Percentiles rank a stretch among this genome's conserved stretches.
Evolutionary conservation across 441 rosid genomes (phyloP).

Genomic region (Corymbia calophylla): DNA sequence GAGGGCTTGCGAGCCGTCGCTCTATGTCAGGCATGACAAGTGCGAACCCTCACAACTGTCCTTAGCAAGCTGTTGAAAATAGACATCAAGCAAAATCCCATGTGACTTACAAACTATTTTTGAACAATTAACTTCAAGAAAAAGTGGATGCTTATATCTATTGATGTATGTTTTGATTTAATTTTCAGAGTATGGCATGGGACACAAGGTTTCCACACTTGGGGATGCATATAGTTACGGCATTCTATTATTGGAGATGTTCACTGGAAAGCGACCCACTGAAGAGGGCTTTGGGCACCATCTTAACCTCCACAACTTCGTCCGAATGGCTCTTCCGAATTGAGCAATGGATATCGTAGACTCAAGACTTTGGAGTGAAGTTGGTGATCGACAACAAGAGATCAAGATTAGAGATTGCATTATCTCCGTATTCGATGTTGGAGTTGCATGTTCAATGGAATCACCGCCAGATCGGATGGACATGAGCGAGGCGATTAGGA

Average conservation of each 20-base stretch:
- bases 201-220: not conserved
- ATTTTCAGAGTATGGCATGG: not conserved
- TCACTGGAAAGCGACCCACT: not conserved
- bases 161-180: not conserved
- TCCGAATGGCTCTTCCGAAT: not conserved
- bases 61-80: not conserved
- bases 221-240: not conserved
- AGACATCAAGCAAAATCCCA: not conserved
- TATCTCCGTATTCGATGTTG: too few species aligned
- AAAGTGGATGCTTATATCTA: accelerated
- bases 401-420: not conserved
- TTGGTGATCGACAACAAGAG: not conserved
- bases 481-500: too few species aligned
- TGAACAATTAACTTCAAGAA: not conserved
- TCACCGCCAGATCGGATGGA: too few species aligned
- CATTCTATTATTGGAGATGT: not conserved
- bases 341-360: not conserved
- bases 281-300: not conserved
- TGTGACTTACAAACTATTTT: not conserved
- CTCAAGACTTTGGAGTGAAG: not conserved
- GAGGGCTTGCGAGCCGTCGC: not conserved
- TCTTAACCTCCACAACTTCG: not conserved
- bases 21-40: accelerated
- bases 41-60: not conserved
- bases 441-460: too few species aligned